Evolutionary conservation across 164 flowering plant genomes (phyloP).

Genomic region (Vitis labrusca): DNA sequence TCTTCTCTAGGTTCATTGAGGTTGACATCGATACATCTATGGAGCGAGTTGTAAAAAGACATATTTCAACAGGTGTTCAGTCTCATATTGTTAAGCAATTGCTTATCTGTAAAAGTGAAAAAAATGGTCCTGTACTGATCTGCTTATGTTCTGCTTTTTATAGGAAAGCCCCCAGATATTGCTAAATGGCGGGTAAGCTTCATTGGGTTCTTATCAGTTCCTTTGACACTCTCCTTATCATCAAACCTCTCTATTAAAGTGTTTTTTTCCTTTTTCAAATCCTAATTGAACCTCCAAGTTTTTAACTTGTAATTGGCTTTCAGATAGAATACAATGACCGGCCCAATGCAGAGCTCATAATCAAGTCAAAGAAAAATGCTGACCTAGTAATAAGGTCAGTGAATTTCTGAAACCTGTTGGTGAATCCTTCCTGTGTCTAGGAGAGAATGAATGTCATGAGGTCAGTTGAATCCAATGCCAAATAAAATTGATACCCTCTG

Average conservation of each 20-base stretch:
- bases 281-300: neutral
- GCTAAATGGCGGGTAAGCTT: slow-evolving; percentile 86
- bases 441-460: neutral
- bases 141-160: neutral
- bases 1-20: slow-evolving; percentile 73
- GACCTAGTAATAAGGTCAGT: slow-evolving; percentile 77
- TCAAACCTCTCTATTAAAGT: neutral
- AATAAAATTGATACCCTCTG: too few relatives aligned
- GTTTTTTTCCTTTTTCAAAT: neutral
- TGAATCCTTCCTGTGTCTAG: neutral
- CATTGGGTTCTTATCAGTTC: slow-evolving; percentile 2
- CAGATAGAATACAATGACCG: slow-evolving; percentile 89
- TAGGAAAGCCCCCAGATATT: slow-evolving; percentile 74
- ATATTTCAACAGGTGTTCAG: slow-evolving; percentile 61
- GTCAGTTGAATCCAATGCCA: too few relatives aligned
- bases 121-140: neutral
- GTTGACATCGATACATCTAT: slow-evolving; percentile 75
- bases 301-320: neutral
- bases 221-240: neutral
- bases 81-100: neutral
- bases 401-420: slow-evolving; percentile 25
- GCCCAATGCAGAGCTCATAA: slow-evolving; percentile 86
- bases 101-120: too few relatives aligned
- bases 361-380: slow-evolving; percentile 73
- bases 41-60: slow-evolving; percentile 75